Evolutionary conservation across 2,329 filamentous ascomycete species (phyloP), one percentile per base, ranked within the genome.

Genomic region (Talaromyces amestolkiae): DNA sequence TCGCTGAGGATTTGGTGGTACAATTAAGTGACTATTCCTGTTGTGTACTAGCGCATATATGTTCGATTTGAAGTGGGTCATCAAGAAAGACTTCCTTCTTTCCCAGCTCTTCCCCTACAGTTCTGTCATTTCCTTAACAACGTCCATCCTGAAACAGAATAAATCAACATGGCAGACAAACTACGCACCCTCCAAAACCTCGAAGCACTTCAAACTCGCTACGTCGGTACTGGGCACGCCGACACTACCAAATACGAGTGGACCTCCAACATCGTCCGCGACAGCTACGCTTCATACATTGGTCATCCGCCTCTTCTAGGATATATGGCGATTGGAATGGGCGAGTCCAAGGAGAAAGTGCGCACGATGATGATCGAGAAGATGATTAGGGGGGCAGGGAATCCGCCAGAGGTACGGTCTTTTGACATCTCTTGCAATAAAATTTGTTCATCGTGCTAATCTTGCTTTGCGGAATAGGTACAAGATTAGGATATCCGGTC

Each of bases 181-280:
- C 91, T 99, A 70, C 93, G 95, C 76, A 95, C 92, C 10, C 92
- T 97, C 73, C 95, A 99, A 80, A 95, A 99, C 79, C 93, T 99
- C 76, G 95, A 99, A 81, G 90, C 93, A 69, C 91, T 98, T 19
- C 95, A 99, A 81, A 90, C 93, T 74, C 96, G 96, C 74, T 97
- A 95, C 83, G 86, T 99, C 73, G 95, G 95, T 71, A 98, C 95
- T 3, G 95, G 95, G 27, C 93, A 97, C 79, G 92, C 94, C 51
- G 95, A 99, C 81, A 98, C 94, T 15, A 96, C 93, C 31, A 96
- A 92, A 78, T 95, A 95, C 88, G 95, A 99, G 81, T 99, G 93
- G 93, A 90, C 90, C 60, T 93, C 91, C 67, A 99, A 98, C 82
- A 94, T 98, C 75, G 87, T 93, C 76, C 93, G 95, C 77, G 95